phyloP scores from a whole-genome alignment of 768 basidiomycete genomes.

The Hygrophorus russula region DNA sequence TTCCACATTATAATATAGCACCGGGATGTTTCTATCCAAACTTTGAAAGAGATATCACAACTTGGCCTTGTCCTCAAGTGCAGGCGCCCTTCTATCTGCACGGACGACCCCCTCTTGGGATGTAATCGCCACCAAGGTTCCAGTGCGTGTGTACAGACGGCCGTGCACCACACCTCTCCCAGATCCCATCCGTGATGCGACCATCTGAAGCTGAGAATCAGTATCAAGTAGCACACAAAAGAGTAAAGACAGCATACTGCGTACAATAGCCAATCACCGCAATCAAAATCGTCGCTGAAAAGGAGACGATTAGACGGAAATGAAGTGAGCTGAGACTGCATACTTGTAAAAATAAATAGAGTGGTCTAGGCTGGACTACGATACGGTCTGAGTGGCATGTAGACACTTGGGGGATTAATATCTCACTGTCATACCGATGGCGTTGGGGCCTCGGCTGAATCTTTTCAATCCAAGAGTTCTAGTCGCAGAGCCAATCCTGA shows the following conservation, averaged over 20 bases:
- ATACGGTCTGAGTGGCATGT: not conserved
- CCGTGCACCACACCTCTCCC: slow-evolving; percentile 66
- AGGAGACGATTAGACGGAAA: not conserved
- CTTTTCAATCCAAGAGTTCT: slow-evolving; percentile 44
- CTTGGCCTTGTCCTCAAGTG: slow-evolving; percentile 20
- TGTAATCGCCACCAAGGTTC: slow-evolving; percentile 60
- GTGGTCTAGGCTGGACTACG: slow-evolving; percentile 67
- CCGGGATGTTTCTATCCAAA: not conserved
- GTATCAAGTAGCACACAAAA: slow-evolving; percentile 5
- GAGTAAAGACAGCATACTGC: slow-evolving; percentile 33
- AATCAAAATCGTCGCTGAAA: slow-evolving; percentile 58
- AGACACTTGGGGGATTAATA: not conserved
- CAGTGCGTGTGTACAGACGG: slow-evolving; percentile 45
- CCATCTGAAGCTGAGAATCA: slow-evolving; percentile 31
- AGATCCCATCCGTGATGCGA: slow-evolving; percentile 48
- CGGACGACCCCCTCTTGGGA: slow-evolving; percentile 76
- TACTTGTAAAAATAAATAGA: slow-evolving; percentile 73
- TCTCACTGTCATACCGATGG: slow-evolving; percentile 52
- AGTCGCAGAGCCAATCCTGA: slow-evolving; percentile 45
- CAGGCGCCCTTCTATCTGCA: slow-evolving; percentile 37
- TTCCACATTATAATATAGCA: no score
- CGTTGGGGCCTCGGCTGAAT: slow-evolving; percentile 35
- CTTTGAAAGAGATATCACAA: slow-evolving; percentile 15
- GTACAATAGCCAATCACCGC: slow-evolving; percentile 73
- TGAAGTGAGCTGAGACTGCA: slow-evolving; percentile 10